Conservation (phyloP, 2,329 filamentous ascomycete genomes). For the Biscogniauxia sp. region DNA sequence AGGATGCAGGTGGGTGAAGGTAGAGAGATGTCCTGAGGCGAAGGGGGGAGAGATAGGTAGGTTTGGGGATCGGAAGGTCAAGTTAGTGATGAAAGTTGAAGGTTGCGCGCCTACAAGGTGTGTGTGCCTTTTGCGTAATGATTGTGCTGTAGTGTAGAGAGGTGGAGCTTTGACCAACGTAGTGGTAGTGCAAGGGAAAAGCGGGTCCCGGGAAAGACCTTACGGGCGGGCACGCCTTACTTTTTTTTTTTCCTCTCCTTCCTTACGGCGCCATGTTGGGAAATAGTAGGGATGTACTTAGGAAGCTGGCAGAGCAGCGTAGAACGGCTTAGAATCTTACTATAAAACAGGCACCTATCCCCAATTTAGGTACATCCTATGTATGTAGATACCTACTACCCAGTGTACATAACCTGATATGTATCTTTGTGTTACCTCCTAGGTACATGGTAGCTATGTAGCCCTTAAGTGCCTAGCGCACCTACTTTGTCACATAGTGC, state of each 20-base stretch:
- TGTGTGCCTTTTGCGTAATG: neutral
- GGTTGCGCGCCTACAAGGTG: neutral
- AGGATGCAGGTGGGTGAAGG: neutral
- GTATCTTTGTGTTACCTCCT: too few species aligned
- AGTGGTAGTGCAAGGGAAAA: neutral
- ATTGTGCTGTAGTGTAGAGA: neutral
- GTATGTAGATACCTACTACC: too few species aligned
- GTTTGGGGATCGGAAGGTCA: neutral
- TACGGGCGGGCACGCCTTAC: neutral
- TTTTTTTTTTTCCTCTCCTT: neutral
- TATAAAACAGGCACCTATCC: too few species aligned
- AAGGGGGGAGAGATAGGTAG: neutral
- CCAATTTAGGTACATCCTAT: too few species aligned
- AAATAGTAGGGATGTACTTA: too few species aligned
- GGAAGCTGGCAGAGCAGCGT: too few species aligned
- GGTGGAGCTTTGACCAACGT: neutral
- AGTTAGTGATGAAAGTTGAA: neutral
- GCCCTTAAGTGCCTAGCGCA: too few species aligned
- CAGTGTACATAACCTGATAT: too few species aligned
- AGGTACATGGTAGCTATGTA: too few species aligned
- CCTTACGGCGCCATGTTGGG: neutral
- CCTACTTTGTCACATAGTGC: too few species aligned
- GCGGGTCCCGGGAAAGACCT: neutral
- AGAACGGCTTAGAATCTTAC: too few species aligned
- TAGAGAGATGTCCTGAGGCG: neutral